Conservation (phyloP, 2,329 filamentous ascomycete species). For the Emergomyces orientalis region DNA sequence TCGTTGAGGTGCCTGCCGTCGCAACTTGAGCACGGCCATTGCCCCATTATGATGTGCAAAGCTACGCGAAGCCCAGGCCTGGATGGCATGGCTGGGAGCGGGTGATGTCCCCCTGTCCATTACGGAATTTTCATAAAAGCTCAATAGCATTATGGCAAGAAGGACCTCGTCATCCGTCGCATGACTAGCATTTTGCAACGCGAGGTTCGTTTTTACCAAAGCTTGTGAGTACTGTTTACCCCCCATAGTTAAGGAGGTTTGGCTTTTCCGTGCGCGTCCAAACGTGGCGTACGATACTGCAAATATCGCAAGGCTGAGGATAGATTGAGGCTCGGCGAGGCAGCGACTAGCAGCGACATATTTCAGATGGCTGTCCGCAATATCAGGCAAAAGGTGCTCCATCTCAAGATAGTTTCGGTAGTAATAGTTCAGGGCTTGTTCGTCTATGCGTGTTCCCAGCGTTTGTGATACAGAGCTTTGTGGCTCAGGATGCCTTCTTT, state of each 20-base stretch:
- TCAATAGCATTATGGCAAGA: constrained; percentile 1
- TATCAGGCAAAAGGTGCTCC: neutral
- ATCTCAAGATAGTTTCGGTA: neutral
- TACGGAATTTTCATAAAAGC: constrained; percentile 4
- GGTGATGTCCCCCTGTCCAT: neutral
- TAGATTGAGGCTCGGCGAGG: neutral
- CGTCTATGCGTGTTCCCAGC: neutral
- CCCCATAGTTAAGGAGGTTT: neutral
- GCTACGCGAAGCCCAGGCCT: neutral
- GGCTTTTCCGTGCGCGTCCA: neutral
- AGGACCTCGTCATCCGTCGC: neutral
- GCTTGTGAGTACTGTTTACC: neutral
- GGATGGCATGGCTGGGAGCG: neutral
- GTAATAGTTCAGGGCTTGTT: constrained; percentile 2
- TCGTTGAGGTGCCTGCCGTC: neutral
- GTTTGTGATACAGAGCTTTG: neutral
- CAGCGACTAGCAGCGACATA: neutral
- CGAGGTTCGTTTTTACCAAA: constrained; percentile 1
- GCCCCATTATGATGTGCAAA: constrained; percentile 6
- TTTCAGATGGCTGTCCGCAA: constrained; percentile 4
- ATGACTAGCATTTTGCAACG: neutral
- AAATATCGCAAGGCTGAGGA: constrained; percentile 1
- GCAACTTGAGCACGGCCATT: constrained; percentile 1
- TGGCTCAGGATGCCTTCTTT: neutral
- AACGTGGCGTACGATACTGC: constrained; percentile 3